Evolutionary conservation across 495 filamentous ascomycete genomes (phyloP), one percentile per base, ranked within the genome.

Genomic region (Saxophila tyrrhenica): DNA sequence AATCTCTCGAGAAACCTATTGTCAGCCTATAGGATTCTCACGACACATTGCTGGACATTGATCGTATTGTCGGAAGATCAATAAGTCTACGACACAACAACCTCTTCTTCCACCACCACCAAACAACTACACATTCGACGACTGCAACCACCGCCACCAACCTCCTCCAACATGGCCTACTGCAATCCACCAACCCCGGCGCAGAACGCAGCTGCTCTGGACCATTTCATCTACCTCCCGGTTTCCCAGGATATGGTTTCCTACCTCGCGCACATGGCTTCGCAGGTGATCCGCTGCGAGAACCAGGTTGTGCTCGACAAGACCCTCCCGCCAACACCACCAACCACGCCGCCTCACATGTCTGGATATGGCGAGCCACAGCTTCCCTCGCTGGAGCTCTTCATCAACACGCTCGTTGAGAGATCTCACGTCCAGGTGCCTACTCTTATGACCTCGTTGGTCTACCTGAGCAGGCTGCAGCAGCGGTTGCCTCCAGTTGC

Each of bases 351-450:
- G 64, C 85, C 75, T 50, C 74, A 74, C 68, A 68, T 58, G 48
- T 68, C 62, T 23, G 64, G 69, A 39, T 58, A 62, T 62, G 49
- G 65, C 19, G 70, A 75, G 54, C 72, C 79, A 1, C 55, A 69
- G 2, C 72, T 96, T 3, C 92, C 92, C 3, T 82, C 86, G 0
- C 72, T 97, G 22, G 86, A 95, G 68, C 75, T 75, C 41, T 98
- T 98, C 75, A 97, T 98, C 73, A 83, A 80, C 41, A 87, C 86
- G 22, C 74, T 97, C 23, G 89, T 97, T 57, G 78, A 85, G 60
- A 83, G 86, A 45, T 97, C 94, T 50, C 94, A 95, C 67, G 92
- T 98, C 17, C 91, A 96, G 72, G 89, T 95, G 44, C 87, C 90
- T 0, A 98, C 92, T 17, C 79, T 98, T 57, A 97, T 97, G 94